Conservation (phyloP, 768 basidiomycete species). For the Agrocybe praecox region DNA sequence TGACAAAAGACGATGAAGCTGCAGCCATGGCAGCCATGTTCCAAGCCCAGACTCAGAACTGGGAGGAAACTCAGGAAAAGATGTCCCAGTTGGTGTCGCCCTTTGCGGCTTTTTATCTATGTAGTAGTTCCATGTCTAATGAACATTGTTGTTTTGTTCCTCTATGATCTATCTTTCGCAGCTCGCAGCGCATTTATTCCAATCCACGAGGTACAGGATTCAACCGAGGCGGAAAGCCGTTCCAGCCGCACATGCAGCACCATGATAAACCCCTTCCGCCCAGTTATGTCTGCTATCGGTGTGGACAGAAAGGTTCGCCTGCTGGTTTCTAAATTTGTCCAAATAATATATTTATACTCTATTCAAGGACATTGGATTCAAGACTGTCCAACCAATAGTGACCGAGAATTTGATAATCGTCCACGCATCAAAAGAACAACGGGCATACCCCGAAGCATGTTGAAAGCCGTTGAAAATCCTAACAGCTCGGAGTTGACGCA, state of each 20-base stretch:
- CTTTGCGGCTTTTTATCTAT: conserved; percentile 55
- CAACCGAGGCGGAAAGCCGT: conserved; percentile 62
- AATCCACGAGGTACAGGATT: conserved; percentile 69
- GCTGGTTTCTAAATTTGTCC: neutral
- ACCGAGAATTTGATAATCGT: conserved; percentile 91
- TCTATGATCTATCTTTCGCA: conserved; percentile 38
- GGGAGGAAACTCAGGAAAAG: conserved; percentile 99
- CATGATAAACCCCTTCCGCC: conserved; percentile 83
- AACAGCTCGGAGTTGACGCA: conserved; percentile 67
- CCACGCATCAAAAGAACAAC: conserved; percentile 98
- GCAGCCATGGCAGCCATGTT: conserved; percentile 99
- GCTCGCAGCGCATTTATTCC: conserved; percentile 69
- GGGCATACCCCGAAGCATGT: conserved; percentile 96
- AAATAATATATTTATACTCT: conserved; percentile 10
- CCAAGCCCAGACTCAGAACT: conserved; percentile 89
- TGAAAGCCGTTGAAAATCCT: conserved; percentile 94
- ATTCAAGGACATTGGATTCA: conserved; percentile 96
- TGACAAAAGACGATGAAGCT: conserved; percentile 78
- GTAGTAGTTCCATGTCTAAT: conserved; percentile 79
- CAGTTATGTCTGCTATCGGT: conserved; percentile 98
- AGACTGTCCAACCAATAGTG: conserved; percentile 96
- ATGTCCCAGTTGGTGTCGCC: conserved; percentile 96
- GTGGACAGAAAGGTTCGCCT: conserved; percentile 91
- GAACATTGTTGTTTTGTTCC: conserved; percentile 48
- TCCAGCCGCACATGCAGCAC: conserved; percentile 50